phyloP scores from a whole-genome alignment of 2,329 filamentous ascomycete species.

The Aspergillus caelatus region DNA sequence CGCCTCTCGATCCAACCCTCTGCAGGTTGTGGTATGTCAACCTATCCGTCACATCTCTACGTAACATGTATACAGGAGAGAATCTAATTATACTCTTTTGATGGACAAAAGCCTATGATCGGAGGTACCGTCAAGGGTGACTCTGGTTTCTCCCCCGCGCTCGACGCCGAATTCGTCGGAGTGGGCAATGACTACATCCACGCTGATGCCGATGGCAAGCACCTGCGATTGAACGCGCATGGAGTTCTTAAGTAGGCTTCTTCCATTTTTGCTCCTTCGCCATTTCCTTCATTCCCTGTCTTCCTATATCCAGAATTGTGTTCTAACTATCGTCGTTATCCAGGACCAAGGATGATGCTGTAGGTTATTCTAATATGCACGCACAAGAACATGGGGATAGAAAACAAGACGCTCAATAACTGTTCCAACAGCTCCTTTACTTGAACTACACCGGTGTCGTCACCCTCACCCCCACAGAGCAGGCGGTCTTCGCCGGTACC shows the following conservation, averaged over 20 bases:
- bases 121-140: conserved; percentile 41
- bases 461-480: conserved; percentile 36
- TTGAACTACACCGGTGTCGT: conserved; percentile 46
- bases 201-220: conserved; percentile 42
- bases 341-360: conserved; percentile 37
- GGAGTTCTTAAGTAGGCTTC: conserved; percentile 41
- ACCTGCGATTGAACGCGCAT: conserved; percentile 45
- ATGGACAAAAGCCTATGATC: conserved; percentile 38
- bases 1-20: conserved; percentile 35
- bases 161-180: conserved; percentile 43
- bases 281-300: not conserved
- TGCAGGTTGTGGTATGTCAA: conserved; percentile 42
- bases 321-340: conserved; percentile 7
- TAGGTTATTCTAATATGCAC: conserved; percentile 20
- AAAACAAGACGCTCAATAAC: not conserved
- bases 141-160: conserved; percentile 35
- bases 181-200: conserved; percentile 48
- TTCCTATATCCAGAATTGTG: not conserved
- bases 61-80: not conserved
- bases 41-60: not conserved
- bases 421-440: conserved; percentile 35
- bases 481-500: conserved; percentile 35
- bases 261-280: not conserved
- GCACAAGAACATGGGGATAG: not conserved
- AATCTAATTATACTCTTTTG: not conserved